Percentiles rank a stretch among this genome's conserved stretches.
These are phyloP conservation scores for Globisporangium okanoganense DNA, from an alignment of 352 stramenopile species.

Conservation along the genomic window DNA sequence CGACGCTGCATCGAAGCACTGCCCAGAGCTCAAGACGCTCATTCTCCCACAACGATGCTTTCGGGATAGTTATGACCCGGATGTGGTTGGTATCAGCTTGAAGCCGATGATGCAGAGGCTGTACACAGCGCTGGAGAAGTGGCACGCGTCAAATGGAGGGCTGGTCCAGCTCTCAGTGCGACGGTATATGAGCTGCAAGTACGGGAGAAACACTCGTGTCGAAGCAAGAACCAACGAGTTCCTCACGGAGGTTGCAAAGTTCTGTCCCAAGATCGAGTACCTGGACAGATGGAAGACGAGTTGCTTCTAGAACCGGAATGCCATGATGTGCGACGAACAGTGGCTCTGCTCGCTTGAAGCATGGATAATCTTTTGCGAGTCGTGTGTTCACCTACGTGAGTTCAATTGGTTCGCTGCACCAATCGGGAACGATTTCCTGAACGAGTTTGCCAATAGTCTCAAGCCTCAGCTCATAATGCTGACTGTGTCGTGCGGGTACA, in stretches of 20 bases:
- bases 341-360: slow-evolving; percentile 6
- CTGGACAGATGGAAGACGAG: slow-evolving; percentile 23
- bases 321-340: slow-evolving; percentile 18
- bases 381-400: slow-evolving; percentile 6
- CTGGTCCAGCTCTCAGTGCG: slow-evolving; percentile 24
- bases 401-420: slow-evolving; percentile 16
- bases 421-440: slow-evolving; percentile 5
- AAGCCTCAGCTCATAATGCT: slow-evolving; percentile 8
- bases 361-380: slow-evolving; percentile 4
- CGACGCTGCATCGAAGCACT: slow-evolving; percentile 8
- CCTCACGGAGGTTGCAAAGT: slow-evolving; percentile 12
- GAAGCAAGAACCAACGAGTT: too few species aligned
- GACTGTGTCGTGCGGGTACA: slow-evolving; percentile 9
- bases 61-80: too few species aligned
- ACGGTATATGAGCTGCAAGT: too few species aligned
- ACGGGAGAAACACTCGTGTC: too few species aligned
- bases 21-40: slow-evolving; percentile 7
- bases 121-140: slow-evolving; percentile 15
- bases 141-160: slow-evolving; percentile 9
- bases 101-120: slow-evolving; percentile 12
- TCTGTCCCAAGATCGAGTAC: slow-evolving; percentile 19
- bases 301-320: slow-evolving; percentile 9
- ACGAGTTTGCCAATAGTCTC: background rate
- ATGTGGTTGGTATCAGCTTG: too few species aligned
- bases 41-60: slow-evolving; percentile 1